A percentile compares a stretch with the other conserved stretches of the same genome.
phyloP scores from a whole-genome alignment of 768 basidiomycete species.

The Lentinus tigrinus region DNA sequence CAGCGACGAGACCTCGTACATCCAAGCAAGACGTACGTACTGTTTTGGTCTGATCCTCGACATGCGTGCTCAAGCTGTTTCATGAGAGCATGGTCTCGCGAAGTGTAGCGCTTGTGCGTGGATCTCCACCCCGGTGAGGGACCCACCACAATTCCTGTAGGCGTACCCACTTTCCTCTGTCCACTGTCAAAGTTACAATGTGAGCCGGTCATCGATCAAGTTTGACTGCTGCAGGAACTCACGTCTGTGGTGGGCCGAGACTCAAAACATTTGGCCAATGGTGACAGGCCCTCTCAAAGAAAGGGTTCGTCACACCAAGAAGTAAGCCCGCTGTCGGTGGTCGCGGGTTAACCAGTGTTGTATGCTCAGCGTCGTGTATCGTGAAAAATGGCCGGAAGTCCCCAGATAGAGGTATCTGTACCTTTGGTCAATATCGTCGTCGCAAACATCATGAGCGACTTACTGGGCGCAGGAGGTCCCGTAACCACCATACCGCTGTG shows the following conservation, averaged over 20 bases:
- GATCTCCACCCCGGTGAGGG: constrained; percentile 76
- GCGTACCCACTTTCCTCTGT: background rate
- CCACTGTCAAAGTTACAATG: background rate
- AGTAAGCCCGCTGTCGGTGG: constrained; percentile 76
- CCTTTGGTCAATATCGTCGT: background rate
- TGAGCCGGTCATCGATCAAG: background rate
- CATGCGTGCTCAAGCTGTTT: constrained; percentile 69
- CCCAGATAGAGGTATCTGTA: constrained; percentile 75
- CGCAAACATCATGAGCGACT: constrained; percentile 19
- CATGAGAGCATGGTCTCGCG: constrained; percentile 76
- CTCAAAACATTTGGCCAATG: constrained; percentile 88
- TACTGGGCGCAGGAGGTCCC: constrained; percentile 84
- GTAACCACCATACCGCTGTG: constrained; percentile 89
- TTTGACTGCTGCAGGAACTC: constrained; percentile 17
- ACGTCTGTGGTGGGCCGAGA: constrained; percentile 54
- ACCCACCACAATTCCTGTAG: constrained; percentile 30
- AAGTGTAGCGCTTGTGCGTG: constrained; percentile 80
- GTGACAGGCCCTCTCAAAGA: constrained; percentile 72
- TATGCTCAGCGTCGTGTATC: constrained; percentile 89
- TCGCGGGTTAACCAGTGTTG: constrained; percentile 73
- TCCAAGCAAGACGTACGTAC: constrained; percentile 51
- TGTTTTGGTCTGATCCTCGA: constrained; percentile 43
- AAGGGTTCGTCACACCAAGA: constrained; percentile 86
- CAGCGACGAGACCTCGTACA: background rate
- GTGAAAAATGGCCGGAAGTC: constrained; percentile 96